These are phyloP conservation scores for Trichoderma oligosporum DNA, from an alignment of 2,329 filamentous ascomycete species.

Conservation along the genomic window DNA sequence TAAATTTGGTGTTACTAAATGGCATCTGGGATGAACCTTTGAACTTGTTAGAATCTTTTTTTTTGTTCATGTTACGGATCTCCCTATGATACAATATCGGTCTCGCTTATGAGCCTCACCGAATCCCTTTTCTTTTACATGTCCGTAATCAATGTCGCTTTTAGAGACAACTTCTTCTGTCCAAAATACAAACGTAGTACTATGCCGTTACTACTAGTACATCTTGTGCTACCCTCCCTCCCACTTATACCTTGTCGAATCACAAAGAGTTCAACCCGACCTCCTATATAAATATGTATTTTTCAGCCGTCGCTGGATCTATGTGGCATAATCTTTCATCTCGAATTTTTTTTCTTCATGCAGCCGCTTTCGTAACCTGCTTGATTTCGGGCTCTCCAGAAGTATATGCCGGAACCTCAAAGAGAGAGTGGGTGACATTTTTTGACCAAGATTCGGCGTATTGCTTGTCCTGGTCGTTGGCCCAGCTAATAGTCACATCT, in stretches of 20 bases:
- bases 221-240: background rate
- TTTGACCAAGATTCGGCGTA: conserved; percentile 48
- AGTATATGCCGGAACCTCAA: conserved; percentile 29
- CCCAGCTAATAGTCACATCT: conserved; percentile 50
- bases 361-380: background rate
- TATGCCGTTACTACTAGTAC: conserved; percentile 13
- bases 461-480: conserved; percentile 44
- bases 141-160: conserved; percentile 10
- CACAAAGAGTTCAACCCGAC: too few relatives aligned
- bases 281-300: too few relatives aligned
- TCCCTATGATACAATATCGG: conserved; percentile 17
- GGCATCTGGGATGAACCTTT: background rate
- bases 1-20: background rate
- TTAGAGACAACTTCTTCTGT: background rate
- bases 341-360: background rate
- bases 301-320: background rate
- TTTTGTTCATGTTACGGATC: background rate
- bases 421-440: conserved; percentile 51
- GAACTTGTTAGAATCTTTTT: background rate
- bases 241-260: background rate
- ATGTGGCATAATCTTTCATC: background rate
- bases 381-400: conserved; percentile 2
- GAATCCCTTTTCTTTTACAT: background rate
- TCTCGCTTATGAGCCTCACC: background rate
- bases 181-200: background rate